Base-by-base conservation (phyloP, 2,329 filamentous ascomycete genomes). In the Verticillium nubilum region DNA sequence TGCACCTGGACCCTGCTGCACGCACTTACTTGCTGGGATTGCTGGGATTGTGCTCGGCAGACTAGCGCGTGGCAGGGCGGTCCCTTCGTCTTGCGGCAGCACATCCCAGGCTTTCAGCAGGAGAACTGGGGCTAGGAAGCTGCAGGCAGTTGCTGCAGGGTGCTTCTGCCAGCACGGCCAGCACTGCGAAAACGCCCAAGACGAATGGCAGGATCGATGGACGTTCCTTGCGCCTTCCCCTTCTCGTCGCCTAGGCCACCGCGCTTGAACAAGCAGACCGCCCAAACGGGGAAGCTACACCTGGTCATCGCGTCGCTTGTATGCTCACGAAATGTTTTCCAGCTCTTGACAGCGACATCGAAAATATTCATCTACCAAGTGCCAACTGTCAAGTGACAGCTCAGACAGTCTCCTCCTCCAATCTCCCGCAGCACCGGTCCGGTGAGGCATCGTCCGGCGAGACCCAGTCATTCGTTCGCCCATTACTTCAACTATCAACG, bases 181-280 rank as follows among this genome's bases (percentile, higher is more conserved):
- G 42, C 42, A 50, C 42, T 50, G 42, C 42, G 42, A 50, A 50
- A 10, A 25, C 42, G 7, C 31, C 15, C 17, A 25, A 23, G 42
- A 50, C 6, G 12, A 23, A 25, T 23, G 42, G 42, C n/a, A 23
- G 42, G 42, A 50, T 50, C n/a, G 19, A 50, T 3, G 54, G 33
- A 13, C n/a, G 35, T 47, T 19, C 54, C 54, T 56, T 56, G 54
- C 54, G 54, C 54, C 54, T 56, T 56, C 54, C 54, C 35, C 28
- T 56, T 56, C 54, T 19, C 17, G 35, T 28, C 35, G 54, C 54
- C 26, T 35, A 56, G 54, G 19, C 54, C 54, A 37, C 54, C 54
- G 19, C 37, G 19, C 37, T 47, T 47, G 37, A 47, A 47, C 42
- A 50, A 4, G n/a, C n/a, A 25, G 42, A 50, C 17, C 42, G 19